Percentiles rank a stretch among this genome's conserved stretches.
Conservation (phyloP, 331 rosid genomes). For the Pyrus hybrid region DNA sequence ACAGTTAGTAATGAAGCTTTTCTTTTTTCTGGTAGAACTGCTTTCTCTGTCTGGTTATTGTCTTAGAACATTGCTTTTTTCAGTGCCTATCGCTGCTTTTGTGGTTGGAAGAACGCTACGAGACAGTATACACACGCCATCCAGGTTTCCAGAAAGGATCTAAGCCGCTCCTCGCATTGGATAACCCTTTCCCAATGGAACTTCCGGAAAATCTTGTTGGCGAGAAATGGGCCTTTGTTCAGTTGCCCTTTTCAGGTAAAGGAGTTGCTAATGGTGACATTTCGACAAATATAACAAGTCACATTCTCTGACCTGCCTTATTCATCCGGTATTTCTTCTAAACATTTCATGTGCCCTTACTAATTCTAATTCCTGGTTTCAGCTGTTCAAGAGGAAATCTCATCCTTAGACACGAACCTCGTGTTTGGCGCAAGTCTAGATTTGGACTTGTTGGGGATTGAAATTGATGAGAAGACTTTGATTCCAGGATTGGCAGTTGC, state of each 20-base stretch:
- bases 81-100: slow-evolving; percentile 78
- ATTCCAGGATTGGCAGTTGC: slow-evolving; percentile 90
- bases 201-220: slow-evolving; percentile 90
- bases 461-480: slow-evolving; percentile 71
- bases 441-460: slow-evolving; percentile 85
- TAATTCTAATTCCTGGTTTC: slow-evolving; percentile 16
- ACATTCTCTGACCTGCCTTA: background rate
- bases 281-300: background rate
- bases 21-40: background rate
- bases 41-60: background rate
- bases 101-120: slow-evolving; percentile 90
- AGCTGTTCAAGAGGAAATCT: slow-evolving; percentile 77
- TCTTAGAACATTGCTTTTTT: slow-evolving; percentile 11
- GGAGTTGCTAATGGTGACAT: background rate
- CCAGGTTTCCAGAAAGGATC: slow-evolving; percentile 88
- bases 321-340: background rate
- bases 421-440: slow-evolving; percentile 78
- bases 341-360: slow-evolving; percentile 5
- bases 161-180: slow-evolving; percentile 74
- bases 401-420: slow-evolving; percentile 37
- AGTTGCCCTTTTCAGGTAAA: slow-evolving; percentile 86
- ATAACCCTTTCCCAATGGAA: slow-evolving; percentile 83
- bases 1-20: background rate
- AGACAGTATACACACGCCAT: slow-evolving; percentile 67
- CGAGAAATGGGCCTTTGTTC: slow-evolving; percentile 93